A percentile compares a stretch with the other conserved stretches of the same genome.
Evolutionary conservation across 176 grass and related monocot species (phyloP).

Genomic region (Stipa capillata): DNA sequence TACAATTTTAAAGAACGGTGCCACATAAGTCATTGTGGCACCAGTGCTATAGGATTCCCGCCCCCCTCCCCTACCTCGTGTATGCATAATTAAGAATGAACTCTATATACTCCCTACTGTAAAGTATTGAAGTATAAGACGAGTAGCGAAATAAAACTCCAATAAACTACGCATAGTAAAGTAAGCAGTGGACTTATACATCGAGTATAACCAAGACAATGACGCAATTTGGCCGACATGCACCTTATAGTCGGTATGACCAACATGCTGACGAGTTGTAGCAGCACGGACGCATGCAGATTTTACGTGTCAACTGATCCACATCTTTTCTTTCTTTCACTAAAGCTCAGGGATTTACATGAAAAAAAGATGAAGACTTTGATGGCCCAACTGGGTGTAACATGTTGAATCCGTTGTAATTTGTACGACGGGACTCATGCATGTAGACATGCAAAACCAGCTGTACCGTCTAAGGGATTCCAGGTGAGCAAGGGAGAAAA

Average conservation of each 20-base stretch:
- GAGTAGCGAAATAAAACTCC: no score
- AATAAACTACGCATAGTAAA: not conserved
- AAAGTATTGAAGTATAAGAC: no score
- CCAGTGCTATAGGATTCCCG: no score
- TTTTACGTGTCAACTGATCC: not conserved
- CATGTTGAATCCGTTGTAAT: no score
- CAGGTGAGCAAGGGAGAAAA: not conserved
- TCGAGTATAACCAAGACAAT: not conserved
- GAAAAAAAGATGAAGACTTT: not conserved
- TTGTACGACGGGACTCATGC: not conserved
- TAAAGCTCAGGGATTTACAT: not conserved
- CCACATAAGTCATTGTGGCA: no score
- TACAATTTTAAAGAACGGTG: no score
- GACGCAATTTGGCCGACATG: not conserved
- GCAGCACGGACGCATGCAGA: not conserved
- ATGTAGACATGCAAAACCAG: no score
- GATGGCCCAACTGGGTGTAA: not conserved
- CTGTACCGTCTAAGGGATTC: no score
- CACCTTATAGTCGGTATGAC: not conserved
- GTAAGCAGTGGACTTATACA: not conserved
- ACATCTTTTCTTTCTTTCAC: not conserved
- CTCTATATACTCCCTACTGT: no score
- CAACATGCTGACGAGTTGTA: not conserved
- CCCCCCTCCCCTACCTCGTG: no score
- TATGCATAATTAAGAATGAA: no score